Base-by-base conservation (phyloP, 1,139 yeast genomes). In the Fermentozyma sake region DNA sequence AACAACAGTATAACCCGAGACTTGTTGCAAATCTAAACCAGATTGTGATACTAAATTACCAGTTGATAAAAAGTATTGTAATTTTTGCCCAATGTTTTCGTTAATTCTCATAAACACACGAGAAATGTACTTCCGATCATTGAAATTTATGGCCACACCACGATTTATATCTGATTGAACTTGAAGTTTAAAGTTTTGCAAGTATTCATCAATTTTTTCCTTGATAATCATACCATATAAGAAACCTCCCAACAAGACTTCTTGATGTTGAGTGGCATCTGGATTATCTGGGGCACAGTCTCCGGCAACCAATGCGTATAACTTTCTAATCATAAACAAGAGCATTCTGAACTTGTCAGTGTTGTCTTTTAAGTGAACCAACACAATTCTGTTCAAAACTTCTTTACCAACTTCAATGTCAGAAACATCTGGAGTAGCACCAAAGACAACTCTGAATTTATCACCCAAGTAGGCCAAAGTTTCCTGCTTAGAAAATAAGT, bases 181-280 rank as follows among this genome's bases (percentile, higher is more conserved):
- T 54, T 86, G 96, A 18, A 75, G 60, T 34, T 75, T 72, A 51
- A 91, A 76, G 46, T 68, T 73, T 46, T 75, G 81, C 44, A 91
- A 67, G 52, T 86, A 89, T 56, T 93, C 99, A 42, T 91, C 98
- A 41, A 91, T 79, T 54, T 91, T 91, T 61, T 91, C 99, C 58
- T 93, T 91, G 48, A 91, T 61, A 42, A 91, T 91, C 95, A 89
- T 89, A 42, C 97, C 97, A 49, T 86, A 91, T 32, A 91, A 68
- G 72, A 91, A 87, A 13, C 99, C 99, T 38, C 98, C 98, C 32
- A 91, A 70, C 40, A 91, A 65, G 17, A 91, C 87, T 63, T 91
- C 99, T 63, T 91, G 99, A 68, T 91, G 97, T 65, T 93, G 98
- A 7, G 96, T 86, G 23, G 97, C 95, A 79, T 91, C 99, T 50